Evolutionary conservation across 805 yeast species (phyloP), one percentile per base, ranked within the genome.

Genomic region (Metschnikowia aberdeeniae): DNA sequence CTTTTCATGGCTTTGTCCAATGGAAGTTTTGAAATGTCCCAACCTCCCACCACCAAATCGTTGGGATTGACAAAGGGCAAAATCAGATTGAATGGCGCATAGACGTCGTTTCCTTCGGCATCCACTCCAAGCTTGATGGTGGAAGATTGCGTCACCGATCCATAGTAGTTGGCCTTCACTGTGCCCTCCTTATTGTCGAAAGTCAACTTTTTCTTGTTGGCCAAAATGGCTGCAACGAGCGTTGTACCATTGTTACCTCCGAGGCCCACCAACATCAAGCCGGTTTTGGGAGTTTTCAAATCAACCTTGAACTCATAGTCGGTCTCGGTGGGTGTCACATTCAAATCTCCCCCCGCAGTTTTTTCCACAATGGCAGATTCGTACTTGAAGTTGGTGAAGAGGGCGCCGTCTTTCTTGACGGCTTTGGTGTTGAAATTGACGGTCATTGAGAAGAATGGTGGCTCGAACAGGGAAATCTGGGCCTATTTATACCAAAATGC

Each of bases 241-340:
- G 98, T 90, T 47, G 97, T 78, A 67, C 97, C 98, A 62, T 90
- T 90, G 76, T 90, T 90, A 68, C 98, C 98, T 57, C 97, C 97
- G 54, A 90, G 76, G 56, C 98, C 98, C 30, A 90, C 97, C 51
- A 92, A 76, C 81, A 90, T 68, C 52, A 90, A 73, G 57, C 98
- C 98, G 40, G 89, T 77, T 67, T 84, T 89, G 57, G 96, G 96
- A 36, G 83, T 80, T 46, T 75, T 76, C 62, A 87, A 76, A 57
- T 89, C 95, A 42, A 87, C 83, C 67, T 88, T 87, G 76, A 90
- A 92, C 62, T 89, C 84, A 61, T 88, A 88, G 54, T 88, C 84
- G 52, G 76, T 77, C 45, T 76, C 61, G 44, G 83, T 77, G 19
- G 95, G 95, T 17, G 83, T 80, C 42, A 90, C 95, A 36, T 69